Evolutionary conservation across 2,329 filamentous ascomycete genomes (phyloP).

Genomic region (Neofusicoccum parvum): DNA sequence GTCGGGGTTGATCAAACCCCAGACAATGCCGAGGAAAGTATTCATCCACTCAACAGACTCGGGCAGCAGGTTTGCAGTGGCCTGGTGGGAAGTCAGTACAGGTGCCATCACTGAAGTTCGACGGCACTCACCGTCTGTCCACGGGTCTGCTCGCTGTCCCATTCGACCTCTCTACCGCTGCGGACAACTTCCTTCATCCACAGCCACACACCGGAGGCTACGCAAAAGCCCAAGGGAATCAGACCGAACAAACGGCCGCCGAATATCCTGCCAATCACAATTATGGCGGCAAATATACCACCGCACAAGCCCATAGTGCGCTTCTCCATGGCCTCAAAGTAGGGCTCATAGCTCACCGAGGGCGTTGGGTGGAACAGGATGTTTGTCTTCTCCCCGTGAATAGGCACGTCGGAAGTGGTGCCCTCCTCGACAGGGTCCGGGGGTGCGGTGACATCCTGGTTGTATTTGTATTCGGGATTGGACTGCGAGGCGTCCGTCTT

Average conservation of each 20-base stretch:
- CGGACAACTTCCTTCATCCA: slow-evolving; percentile 88
- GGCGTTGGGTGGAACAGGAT: slow-evolving; percentile 95
- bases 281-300: slow-evolving; percentile 71
- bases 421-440: slow-evolving; percentile 82
- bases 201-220: slow-evolving; percentile 78
- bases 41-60: slow-evolving; percentile 97
- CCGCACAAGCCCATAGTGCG: slow-evolving; percentile 71
- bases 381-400: slow-evolving; percentile 95
- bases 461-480: slow-evolving; percentile 76
- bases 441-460: slow-evolving; percentile 87
- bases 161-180: slow-evolving; percentile 81
- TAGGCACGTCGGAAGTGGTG: slow-evolving; percentile 89
- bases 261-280: slow-evolving; percentile 77
- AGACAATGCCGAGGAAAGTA: slow-evolving; percentile 77
- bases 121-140: slow-evolving; percentile 67
- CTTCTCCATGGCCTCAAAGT: slow-evolving; percentile 75
- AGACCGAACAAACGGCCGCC: slow-evolving; percentile 77
- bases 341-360: slow-evolving; percentile 84
- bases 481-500: slow-evolving; percentile 72
- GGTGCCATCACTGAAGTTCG: background rate
- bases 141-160: slow-evolving; percentile 82
- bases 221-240: slow-evolving; percentile 69
- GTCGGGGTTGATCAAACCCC: slow-evolving; percentile 91
- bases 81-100: slow-evolving; percentile 42
- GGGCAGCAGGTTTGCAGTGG: slow-evolving; percentile 84